phyloP scores from a whole-genome alignment of 257 asterid species.

The Thymus mandschuricus region DNA sequence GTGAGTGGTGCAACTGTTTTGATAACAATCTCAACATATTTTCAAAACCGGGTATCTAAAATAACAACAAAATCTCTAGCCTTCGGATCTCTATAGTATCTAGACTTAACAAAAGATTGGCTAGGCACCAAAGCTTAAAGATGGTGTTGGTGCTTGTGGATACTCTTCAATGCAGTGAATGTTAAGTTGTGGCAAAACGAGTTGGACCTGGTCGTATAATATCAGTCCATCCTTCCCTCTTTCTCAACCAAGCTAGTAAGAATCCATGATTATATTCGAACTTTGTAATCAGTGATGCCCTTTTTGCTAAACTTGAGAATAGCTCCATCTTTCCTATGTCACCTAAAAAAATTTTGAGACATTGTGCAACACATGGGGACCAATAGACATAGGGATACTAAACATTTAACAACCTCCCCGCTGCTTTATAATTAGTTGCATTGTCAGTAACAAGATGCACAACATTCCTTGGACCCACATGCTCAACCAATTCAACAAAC shows the following conservation, averaged over 20 bases:
- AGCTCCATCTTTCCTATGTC: not conserved
- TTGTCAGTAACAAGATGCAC: not conserved
- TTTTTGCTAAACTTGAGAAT: not conserved
- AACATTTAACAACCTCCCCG: not conserved
- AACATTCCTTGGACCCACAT: not conserved
- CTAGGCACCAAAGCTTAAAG: not conserved
- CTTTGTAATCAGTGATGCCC: not conserved
- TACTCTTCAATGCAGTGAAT: not conserved
- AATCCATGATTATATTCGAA: not conserved
- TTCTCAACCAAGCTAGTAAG: not conserved
- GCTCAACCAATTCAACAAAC: no score
- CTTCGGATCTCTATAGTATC: not conserved
- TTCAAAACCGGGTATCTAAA: not conserved
- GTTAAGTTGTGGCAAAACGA: not conserved
- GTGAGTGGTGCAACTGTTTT: not conserved
- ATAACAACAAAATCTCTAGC: not conserved
- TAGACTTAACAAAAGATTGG: not conserved
- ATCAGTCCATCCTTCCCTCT: no score
- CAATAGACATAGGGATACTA: not conserved
- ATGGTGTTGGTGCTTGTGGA: not conserved
- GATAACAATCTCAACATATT: not conserved
- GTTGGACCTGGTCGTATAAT: not conserved
- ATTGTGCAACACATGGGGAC: constrained; percentile 1
- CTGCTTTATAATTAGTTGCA: constrained; percentile 3
- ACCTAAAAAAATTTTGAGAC: not conserved